Evolutionary conservation across 176 grass and related monocot species (phyloP).

Genomic region (Panicum miliaceum): DNA sequence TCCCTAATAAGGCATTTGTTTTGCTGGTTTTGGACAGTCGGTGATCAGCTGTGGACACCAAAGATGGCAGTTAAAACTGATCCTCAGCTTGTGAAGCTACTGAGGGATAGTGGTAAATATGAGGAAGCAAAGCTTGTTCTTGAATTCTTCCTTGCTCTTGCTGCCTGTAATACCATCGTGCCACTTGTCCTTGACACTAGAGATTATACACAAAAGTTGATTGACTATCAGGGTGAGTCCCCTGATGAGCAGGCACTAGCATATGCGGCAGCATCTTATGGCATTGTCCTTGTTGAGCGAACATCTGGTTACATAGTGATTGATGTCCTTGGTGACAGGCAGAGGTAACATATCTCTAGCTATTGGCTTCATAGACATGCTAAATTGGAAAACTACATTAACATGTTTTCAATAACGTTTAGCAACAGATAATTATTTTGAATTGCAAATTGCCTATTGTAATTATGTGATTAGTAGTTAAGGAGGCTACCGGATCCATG

Average conservation of each 20-base stretch:
- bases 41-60: conserved; percentile 73
- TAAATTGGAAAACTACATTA: conserved; percentile 12
- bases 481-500: conserved; percentile 4
- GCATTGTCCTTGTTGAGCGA: conserved; percentile 83
- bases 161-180: conserved; percentile 82
- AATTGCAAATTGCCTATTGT: not conserved
- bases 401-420: conserved; percentile 4
- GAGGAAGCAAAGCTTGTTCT: conserved; percentile 53
- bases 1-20: conserved; percentile 27
- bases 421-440: not conserved
- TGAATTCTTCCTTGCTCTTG: conserved; percentile 80
- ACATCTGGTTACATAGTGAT: conserved; percentile 77
- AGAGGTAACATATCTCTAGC: conserved; percentile 59
- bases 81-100: conserved; percentile 56
- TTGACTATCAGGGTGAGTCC: conserved; percentile 90
- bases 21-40: conserved; percentile 60
- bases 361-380: conserved; percentile 28
- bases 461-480: conserved; percentile 2
- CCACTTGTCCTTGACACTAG: conserved; percentile 66
- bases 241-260: conserved; percentile 91
- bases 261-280: conserved; percentile 87
- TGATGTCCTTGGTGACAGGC: conserved; percentile 73
- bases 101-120: conserved; percentile 48
- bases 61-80: conserved; percentile 73
- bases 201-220: conserved; percentile 69